Evolutionary conservation across 139 green algal species (phyloP).

Genomic region (Tetratostichococcus sp.): DNA sequence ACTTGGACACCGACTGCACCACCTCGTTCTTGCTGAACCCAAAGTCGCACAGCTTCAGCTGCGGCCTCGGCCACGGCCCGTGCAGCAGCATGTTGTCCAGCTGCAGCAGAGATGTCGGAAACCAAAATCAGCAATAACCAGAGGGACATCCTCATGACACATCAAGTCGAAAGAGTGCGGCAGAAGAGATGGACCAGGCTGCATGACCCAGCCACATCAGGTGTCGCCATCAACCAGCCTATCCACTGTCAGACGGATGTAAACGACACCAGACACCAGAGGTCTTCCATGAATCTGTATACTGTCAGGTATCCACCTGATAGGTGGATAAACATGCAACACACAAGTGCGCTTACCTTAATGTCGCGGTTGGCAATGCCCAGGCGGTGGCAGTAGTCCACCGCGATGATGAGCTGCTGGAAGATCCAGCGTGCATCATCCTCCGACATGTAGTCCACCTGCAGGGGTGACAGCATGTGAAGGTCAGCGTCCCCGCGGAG

Average conservation of each 20-base stretch:
- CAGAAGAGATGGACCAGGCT: not conserved
- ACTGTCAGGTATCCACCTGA: no score
- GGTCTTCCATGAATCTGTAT: no score
- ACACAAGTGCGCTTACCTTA: slow-evolving; percentile 22
- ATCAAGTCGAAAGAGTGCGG: no score
- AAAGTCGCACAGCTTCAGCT: slow-evolving; percentile 55
- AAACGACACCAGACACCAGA: no score
- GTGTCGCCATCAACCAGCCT: no score
- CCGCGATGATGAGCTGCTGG: slow-evolving; percentile 58
- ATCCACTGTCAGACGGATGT: no score
- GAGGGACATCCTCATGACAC: no score
- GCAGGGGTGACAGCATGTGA: not conserved
- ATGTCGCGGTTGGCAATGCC: slow-evolving; percentile 64
- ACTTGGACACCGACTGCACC: slow-evolving; percentile 1
- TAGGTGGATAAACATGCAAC: no score
- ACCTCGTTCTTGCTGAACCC: slow-evolving; percentile 67
- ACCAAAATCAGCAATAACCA: no score
- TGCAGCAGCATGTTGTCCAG: slow-evolving; percentile 96
- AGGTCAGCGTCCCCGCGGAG: no score
- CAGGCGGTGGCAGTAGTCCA: slow-evolving; percentile 57
- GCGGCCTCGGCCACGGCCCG: slow-evolving; percentile 28
- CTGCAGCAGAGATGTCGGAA: slow-evolving; percentile 21
- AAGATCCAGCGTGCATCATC: slow-evolving; percentile 58
- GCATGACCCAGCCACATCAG: no score
- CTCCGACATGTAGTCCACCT: slow-evolving; percentile 15